Base-by-base conservation (phyloP, 1,284 basidiomycete species). In the Ceratobasidium sp. region DNA sequence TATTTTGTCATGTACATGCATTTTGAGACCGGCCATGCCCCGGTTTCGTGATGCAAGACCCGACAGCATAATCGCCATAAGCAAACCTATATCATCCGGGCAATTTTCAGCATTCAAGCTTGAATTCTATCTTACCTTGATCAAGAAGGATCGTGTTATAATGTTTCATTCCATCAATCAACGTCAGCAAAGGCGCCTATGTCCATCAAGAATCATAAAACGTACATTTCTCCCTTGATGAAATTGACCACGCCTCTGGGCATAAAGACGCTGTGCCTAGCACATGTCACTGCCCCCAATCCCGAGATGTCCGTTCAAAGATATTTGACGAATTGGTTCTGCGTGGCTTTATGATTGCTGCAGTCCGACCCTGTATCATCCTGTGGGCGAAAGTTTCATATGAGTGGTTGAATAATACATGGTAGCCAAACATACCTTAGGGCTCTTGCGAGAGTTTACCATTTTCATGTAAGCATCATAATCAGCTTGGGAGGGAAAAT, bases 21-120 rank as follows among this genome's bases (percentile, higher is more conserved):
- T 52, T 52, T 52, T 10, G n/a, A 52, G 4, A 52, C n/a, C 50
- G 20, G 50, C 20, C 50, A 52, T 52, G 50, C 50, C 18, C 50
- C 50, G 8, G n/a, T 52, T 52, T 52, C 20, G 50, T 52, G 50
- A 52, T 52, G 50, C 33, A 33, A 14, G 66, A 68, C 8, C 46
- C 66, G 1, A 68, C 27, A 2, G 66, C 46, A 33, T 68, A 68
- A 18, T 68, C 66, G 27, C n/a, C 33, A 52, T 50, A 68, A 23
- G 48, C 66, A 33, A 30, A 30, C 27, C 27, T 30, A 30, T 30
- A 30, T 30, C 27, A 30, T 30, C 27, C 27, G 27, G 27, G 27
- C 27, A 30, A 30, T 30, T 30, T 30, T 30, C 27, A 30, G 27
- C 27, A 30, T 30, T 30, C 27, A 30, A 30, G 27, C 27, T 30